These are phyloP conservation scores for Debaryomyces sp. DNA, from an alignment of 1,139 yeast species.

Conservation along the genomic window DNA sequence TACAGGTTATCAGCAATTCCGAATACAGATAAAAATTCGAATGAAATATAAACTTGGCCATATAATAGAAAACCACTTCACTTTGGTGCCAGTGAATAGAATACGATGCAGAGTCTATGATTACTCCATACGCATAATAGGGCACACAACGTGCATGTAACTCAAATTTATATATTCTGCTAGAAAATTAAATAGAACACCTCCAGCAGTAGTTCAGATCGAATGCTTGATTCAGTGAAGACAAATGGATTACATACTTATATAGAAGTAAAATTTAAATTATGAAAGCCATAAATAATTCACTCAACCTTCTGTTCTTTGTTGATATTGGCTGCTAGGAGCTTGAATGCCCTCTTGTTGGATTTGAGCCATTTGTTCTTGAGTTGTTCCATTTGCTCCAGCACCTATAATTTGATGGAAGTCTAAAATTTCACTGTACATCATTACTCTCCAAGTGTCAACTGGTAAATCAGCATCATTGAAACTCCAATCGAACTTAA, in stretches of 20 bases:
- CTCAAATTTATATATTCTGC: too few relatives aligned
- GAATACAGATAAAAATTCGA: too few relatives aligned
- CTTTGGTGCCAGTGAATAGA: too few relatives aligned
- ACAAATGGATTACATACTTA: neutral
- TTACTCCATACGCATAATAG: too few relatives aligned
- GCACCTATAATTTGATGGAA: conserved; percentile 77
- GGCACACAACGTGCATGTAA: too few relatives aligned
- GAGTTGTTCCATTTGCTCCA: conserved; percentile 19
- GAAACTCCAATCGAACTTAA: conserved; percentile 96
- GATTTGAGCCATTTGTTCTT: conserved; percentile 32
- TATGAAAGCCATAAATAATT: neutral
- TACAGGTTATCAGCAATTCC: too few relatives aligned
- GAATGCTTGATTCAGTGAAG: neutral
- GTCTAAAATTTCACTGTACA: conserved; percentile 95
- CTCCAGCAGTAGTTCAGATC: neutral
- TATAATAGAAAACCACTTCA: too few relatives aligned
- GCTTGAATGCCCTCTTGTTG: conserved; percentile 37
- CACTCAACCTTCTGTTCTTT: conserved; percentile 23
- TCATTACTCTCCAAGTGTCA: conserved; percentile 99
- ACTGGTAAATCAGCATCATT: conserved; percentile 98
- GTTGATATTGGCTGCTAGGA: conserved; percentile 18
- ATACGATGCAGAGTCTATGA: too few relatives aligned
- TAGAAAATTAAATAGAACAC: neutral
- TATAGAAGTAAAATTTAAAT: neutral
- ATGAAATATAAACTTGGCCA: too few relatives aligned